Conservation (phyloP, 2,329 filamentous ascomycete species). For the Penicillium sp. region DNA sequence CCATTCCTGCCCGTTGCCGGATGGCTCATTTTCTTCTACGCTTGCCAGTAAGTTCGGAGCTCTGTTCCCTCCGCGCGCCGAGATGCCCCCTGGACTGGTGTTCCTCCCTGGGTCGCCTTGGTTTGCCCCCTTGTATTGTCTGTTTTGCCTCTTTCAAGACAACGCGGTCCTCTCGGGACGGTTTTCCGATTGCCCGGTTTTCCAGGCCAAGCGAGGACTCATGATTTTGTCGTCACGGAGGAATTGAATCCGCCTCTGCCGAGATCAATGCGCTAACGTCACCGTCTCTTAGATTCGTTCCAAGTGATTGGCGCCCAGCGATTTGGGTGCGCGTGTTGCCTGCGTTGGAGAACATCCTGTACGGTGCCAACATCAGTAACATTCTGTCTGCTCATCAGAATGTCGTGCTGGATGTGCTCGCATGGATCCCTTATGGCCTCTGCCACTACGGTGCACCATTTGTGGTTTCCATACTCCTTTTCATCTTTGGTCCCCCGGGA, state of each 20-base stretch:
- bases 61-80: too few species aligned
- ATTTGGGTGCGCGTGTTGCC: slow-evolving; percentile 95
- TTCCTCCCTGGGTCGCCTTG: too few species aligned
- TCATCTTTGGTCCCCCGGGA: slow-evolving; percentile 81
- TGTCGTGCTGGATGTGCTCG: slow-evolving; percentile 74
- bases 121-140: too few species aligned
- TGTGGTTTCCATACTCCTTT: slow-evolving; percentile 71
- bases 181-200: not conserved
- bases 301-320: slow-evolving; percentile 77
- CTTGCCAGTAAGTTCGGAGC: slow-evolving; percentile 65
- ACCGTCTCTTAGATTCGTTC: slow-evolving; percentile 64
- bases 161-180: slow-evolving; percentile 1
- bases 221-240: not conserved
- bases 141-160: not conserved
- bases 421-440: slow-evolving; percentile 89
- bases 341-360: slow-evolving; percentile 91
- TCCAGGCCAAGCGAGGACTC: not conserved
- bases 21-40: slow-evolving; percentile 88
- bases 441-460: slow-evolving; percentile 84
- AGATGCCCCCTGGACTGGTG: too few species aligned
- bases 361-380: slow-evolving; percentile 92
- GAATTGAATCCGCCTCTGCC: not conserved
- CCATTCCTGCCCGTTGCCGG: slow-evolving; percentile 78
- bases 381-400: slow-evolving; percentile 87
- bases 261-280: slow-evolving; percentile 13